Evolutionary conservation across 2,329 filamentous ascomycete genomes (phyloP).

Genomic region (Pseudocercospora fuligena): DNA sequence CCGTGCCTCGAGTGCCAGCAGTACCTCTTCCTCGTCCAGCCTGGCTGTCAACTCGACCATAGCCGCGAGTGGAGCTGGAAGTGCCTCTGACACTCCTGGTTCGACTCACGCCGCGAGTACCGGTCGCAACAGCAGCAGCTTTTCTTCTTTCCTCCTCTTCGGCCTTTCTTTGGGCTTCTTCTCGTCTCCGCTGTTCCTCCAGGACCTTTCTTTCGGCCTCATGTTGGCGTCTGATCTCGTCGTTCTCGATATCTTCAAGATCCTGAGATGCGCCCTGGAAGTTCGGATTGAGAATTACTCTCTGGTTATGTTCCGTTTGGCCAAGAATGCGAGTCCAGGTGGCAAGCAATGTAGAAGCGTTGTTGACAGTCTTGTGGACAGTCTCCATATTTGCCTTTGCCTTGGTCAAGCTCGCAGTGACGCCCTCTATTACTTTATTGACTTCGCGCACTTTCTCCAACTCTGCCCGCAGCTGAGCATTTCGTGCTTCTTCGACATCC

Average conservation of each 20-base stretch:
- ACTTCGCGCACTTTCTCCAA: slow-evolving; percentile 82
- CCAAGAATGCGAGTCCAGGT: slow-evolving; percentile 96
- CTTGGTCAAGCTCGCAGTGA: slow-evolving; percentile 72
- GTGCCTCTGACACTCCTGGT: slow-evolving; percentile 39
- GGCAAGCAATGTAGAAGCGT: slow-evolving; percentile 86
- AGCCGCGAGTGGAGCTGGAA: slow-evolving; percentile 41
- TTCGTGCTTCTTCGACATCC: slow-evolving; percentile 66
- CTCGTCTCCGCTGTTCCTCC: slow-evolving; percentile 78
- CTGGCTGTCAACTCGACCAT: slow-evolving; percentile 51
- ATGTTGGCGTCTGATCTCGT: slow-evolving; percentile 73
- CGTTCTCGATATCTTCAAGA: slow-evolving; percentile 81
- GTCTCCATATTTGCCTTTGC: slow-evolving; percentile 81
- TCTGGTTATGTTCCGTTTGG: slow-evolving; percentile 96
- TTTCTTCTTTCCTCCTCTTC: slow-evolving; percentile 60
- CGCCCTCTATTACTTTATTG: slow-evolving; percentile 83
- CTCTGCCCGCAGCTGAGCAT: slow-evolving; percentile 76
- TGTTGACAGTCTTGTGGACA: slow-evolving; percentile 81
- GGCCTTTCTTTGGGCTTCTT: slow-evolving; percentile 60
- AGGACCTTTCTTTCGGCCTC: slow-evolving; percentile 75
- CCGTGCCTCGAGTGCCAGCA: slow-evolving; percentile 48
- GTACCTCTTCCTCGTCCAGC: slow-evolving; percentile 59
- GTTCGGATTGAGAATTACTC: slow-evolving; percentile 81
- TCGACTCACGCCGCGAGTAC: slow-evolving; percentile 42
- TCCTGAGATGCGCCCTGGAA: slow-evolving; percentile 93
- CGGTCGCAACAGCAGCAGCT: slow-evolving; percentile 55